These are phyloP conservation scores for Venturia asperata DNA, from an alignment of 2,329 filamentous ascomycete species.

Conservation along the genomic window DNA sequence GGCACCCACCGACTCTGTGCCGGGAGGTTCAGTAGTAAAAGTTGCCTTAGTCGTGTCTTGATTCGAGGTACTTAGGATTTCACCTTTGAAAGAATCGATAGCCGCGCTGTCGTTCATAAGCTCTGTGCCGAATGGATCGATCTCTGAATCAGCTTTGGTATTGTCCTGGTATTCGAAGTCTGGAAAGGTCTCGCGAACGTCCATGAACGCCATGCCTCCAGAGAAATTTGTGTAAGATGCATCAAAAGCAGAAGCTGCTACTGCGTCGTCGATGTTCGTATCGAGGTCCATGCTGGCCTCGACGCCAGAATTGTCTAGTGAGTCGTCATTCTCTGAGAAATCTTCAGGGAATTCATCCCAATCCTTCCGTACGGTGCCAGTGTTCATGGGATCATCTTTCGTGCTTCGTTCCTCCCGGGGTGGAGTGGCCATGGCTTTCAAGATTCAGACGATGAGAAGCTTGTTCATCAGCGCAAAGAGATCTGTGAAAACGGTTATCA, in stretches of 20 bases:
- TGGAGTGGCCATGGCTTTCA: neutral
- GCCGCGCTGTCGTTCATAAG: too few species aligned
- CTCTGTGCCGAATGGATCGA: neutral
- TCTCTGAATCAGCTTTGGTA: neutral
- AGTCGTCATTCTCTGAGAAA: neutral
- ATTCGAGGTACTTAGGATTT: neutral
- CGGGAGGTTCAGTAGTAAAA: neutral
- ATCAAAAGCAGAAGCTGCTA: neutral
- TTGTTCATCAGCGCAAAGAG: neutral
- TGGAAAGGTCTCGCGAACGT: neutral
- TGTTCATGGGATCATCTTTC: neutral
- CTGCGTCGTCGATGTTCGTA: neutral
- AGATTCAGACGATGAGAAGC: neutral
- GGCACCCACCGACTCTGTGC: neutral
- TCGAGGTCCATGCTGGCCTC: neutral
- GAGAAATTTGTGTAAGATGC: neutral
- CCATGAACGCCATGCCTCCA: neutral
- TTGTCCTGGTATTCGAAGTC: neutral
- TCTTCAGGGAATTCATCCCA: neutral
- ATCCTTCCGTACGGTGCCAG: neutral
- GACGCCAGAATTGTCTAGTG: neutral
- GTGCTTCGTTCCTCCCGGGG: neutral
- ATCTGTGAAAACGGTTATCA: neutral
- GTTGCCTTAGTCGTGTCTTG: neutral
- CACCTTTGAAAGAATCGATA: too few species aligned